Conservation (phyloP, 495 filamentous ascomycete genomes). For the Penicillium odoratum region DNA sequence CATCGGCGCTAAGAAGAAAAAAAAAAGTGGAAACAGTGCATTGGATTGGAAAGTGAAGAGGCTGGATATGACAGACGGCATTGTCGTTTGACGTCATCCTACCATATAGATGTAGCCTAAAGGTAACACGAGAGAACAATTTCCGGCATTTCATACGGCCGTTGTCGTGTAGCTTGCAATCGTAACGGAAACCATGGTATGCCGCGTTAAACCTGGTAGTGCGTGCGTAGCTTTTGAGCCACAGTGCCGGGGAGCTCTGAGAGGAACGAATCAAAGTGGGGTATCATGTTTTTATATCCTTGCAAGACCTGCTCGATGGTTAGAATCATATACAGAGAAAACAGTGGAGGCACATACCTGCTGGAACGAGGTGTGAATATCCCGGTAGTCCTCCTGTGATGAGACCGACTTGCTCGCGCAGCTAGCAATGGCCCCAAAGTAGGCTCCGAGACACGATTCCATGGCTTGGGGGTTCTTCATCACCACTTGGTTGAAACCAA, state of each 20-base stretch:
- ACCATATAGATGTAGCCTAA: background rate
- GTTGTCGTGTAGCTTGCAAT: slow-evolving; percentile 1
- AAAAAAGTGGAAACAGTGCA: slow-evolving; percentile 4
- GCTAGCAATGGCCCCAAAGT: slow-evolving; percentile 80
- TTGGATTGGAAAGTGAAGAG: background rate
- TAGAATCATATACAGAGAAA: background rate
- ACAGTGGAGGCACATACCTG: slow-evolving; percentile 37
- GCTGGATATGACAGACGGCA: background rate
- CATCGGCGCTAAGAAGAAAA: slow-evolving; percentile 1
- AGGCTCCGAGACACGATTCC: slow-evolving; percentile 78
- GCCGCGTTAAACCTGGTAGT: slow-evolving; percentile 41
- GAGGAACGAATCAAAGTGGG: slow-evolving; percentile 80
- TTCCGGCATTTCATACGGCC: slow-evolving; percentile 6
- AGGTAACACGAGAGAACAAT: background rate
- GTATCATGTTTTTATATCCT: slow-evolving; percentile 83
- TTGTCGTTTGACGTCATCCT: background rate
- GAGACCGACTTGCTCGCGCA: slow-evolving; percentile 60
- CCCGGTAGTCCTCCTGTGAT: slow-evolving; percentile 51
- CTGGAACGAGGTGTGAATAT: slow-evolving; percentile 53
- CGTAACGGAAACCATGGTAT: background rate
- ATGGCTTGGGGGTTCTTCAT: slow-evolving; percentile 88
- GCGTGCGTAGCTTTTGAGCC: slow-evolving; percentile 53
- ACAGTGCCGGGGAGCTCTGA: slow-evolving; percentile 63
- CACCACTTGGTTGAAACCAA: slow-evolving; percentile 84
- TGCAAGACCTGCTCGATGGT: slow-evolving; percentile 62